Conservation (phyloP, 768 basidiomycete genomes). For the Rhizopogon vulgaris region DNA sequence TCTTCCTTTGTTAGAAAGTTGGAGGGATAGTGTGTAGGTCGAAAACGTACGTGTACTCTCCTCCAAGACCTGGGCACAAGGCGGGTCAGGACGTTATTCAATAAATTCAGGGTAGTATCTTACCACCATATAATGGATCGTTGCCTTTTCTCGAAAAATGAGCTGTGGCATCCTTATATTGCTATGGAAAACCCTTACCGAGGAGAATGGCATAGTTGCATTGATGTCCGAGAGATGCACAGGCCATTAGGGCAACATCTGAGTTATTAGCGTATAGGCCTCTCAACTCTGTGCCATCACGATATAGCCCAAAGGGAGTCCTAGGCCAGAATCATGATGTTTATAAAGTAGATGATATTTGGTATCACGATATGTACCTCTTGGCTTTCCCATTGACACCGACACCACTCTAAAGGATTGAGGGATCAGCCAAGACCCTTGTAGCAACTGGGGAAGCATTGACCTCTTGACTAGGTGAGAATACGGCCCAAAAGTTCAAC, state of each 20-base stretch:
- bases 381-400: slow-evolving; percentile 64
- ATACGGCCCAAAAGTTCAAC: slow-evolving; percentile 79
- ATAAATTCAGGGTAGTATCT: slow-evolving; percentile 7
- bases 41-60: slow-evolving; percentile 63
- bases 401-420: slow-evolving; percentile 48
- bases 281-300: slow-evolving; percentile 71
- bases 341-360: slow-evolving; percentile 1
- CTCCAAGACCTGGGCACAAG: slow-evolving; percentile 54
- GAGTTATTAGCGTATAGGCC: slow-evolving; percentile 67
- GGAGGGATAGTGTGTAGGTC: background rate
- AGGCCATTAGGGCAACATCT: slow-evolving; percentile 63
- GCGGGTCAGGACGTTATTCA: background rate
- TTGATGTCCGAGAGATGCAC: slow-evolving; percentile 51
- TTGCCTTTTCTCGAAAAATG: slow-evolving; percentile 42
- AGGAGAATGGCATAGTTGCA: slow-evolving; percentile 75
- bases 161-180: background rate
- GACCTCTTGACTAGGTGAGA: slow-evolving; percentile 70
- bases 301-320: slow-evolving; percentile 70
- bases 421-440: background rate
- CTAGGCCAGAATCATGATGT: slow-evolving; percentile 27
- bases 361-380: slow-evolving; percentile 37
- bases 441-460: background rate
- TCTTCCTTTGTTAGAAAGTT: background rate
- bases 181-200: slow-evolving; percentile 35
- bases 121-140: slow-evolving; percentile 75